Base-by-base conservation (phyloP, 345 rosid species). In the Aquilaria sinensis region DNA sequence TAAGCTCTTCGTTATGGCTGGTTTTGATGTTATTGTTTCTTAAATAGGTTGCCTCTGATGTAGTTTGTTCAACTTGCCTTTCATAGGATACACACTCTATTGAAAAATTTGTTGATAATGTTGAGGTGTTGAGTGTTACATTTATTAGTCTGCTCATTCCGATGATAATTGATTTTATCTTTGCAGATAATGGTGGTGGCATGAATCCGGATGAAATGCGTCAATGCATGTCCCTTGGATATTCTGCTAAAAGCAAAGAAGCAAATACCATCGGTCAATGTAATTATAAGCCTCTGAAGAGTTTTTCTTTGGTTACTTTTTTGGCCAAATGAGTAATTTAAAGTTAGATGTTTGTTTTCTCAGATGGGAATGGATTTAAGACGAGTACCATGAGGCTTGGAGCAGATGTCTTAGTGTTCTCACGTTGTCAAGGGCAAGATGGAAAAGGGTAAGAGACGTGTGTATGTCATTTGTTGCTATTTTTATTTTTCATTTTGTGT, bases 321-420 rank as follows among this genome's bases (percentile, higher is more conserved):
- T 45, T 51, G 12, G 41, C 37, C 55, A 31, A 29, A 13, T 47
- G 10, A 51, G 37, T 23, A 31, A 34, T 69, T 67, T 43, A 16
- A 50, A 57, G 13, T 56, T 11, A 10, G 16, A 59, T 4, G 56
- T 55, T 32, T 53, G 45, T 61, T 45, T 63, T 45, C 45, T 23
- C 79, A 92, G 98, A 92, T 89, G 96, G 98, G 12, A 92, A 92
- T 75, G 98, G 98, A 48, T 92, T 92, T 70, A 92, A 92, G 85
- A 93, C 98, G 11, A 93, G 98, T 75, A 93, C 98, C 48, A 92
- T 93, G 98, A 87, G 98, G 71, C 94, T 93, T 58, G 98, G 98
- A 23, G 97, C 98, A 57, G 98, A 93, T 90, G 98, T 90, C 54
- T 85, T 93, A 53, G 98, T 93, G n/a, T 93, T 93, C 78, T 83